A percentile compares a stretch with the other conserved stretches of the same genome.
Conservation (phyloP, 257 asterid species). For the Thymus mandschuricus region DNA sequence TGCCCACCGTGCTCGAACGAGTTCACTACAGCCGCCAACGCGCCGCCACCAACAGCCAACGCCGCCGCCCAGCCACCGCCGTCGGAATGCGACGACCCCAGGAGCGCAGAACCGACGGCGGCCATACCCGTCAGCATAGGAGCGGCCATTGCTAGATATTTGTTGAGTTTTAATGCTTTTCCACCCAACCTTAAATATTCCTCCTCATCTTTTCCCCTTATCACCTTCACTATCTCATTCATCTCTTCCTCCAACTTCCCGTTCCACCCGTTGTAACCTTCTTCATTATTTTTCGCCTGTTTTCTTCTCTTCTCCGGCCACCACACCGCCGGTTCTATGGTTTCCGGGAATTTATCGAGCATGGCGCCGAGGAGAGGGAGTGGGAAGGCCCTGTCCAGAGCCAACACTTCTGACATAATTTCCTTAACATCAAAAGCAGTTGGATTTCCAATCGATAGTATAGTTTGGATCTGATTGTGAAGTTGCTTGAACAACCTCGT, state of each 20-base stretch:
- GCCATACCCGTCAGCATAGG: conserved; percentile 63
- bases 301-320: conserved; percentile 50
- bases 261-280: conserved; percentile 46
- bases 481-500: conserved; percentile 54
- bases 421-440: conserved; percentile 36
- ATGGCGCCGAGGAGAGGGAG: conserved; percentile 52
- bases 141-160: conserved; percentile 40
- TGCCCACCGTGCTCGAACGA: conserved; percentile 41
- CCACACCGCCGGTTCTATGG: conserved; percentile 50
- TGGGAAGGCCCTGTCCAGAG: conserved; percentile 63
- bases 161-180: conserved; percentile 53
- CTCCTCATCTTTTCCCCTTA: conserved; percentile 45
- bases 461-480: conserved; percentile 45
- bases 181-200: conserved; percentile 50
- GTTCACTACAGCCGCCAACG: conserved; percentile 4
- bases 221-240: conserved; percentile 40
- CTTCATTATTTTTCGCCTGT: background rate
- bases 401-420: conserved; percentile 51
- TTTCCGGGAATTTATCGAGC: conserved; percentile 47
- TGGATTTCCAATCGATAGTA: conserved; percentile 37
- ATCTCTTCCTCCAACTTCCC: conserved; percentile 53
- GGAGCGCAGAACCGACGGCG: conserved; percentile 42
- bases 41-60: conserved; percentile 43
- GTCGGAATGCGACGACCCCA: conserved; percentile 19
- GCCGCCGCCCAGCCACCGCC: conserved; percentile 35